Base-by-base conservation (phyloP, 2,329 filamentous ascomycete species). In the Domatiomyces catenatus region DNA sequence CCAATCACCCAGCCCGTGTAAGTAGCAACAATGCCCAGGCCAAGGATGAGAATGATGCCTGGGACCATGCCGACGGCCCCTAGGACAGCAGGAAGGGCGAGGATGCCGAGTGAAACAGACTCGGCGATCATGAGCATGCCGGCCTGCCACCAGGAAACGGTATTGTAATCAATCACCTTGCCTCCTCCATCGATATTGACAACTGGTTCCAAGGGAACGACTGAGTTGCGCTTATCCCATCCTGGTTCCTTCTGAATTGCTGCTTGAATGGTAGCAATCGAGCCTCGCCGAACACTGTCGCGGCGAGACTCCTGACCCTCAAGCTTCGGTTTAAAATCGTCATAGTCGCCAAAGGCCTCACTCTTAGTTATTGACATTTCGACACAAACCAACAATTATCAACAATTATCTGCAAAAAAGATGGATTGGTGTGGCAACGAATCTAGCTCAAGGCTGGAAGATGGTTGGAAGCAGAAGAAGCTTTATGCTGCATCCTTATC, bases 1-100 rank as follows among this genome's bases (percentile, higher is more conserved):
- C 75, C 77, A 46, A 81, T 72, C 4, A 80, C 70, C 58, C 73
- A 79, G 45, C 77, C 76, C 1, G 76, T 79, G 59, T 80, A 81
- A n/a, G 72, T 76, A 1, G 77, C 70, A 7, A 80, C 61, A 22
- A 75, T 48, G 20, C 78, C 76, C 8, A 81, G 64, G 18, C 67
- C 60, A 48, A 79, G 54, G 45, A 77, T 71, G 36, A 79, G 64
- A 47, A 81, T 68, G 12, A 77, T 60, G 10, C 75, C 74, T 8
- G 75, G 73, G 12, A 76, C 66, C 54, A 79, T 62, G 7, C 76
- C 76, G 44, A 79, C 61, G 4, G 65, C 64, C 1, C 75, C 72
- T 10, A 78, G 67, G 2, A 72, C 73, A 45, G 70, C 67, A 2
- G 76, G 76, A 5, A 80, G 63, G 1, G 74, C 75, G 8, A 79